phyloP scores from a whole-genome alignment of 805 yeast genomes.

The Hanseniaspora lachancei region DNA sequence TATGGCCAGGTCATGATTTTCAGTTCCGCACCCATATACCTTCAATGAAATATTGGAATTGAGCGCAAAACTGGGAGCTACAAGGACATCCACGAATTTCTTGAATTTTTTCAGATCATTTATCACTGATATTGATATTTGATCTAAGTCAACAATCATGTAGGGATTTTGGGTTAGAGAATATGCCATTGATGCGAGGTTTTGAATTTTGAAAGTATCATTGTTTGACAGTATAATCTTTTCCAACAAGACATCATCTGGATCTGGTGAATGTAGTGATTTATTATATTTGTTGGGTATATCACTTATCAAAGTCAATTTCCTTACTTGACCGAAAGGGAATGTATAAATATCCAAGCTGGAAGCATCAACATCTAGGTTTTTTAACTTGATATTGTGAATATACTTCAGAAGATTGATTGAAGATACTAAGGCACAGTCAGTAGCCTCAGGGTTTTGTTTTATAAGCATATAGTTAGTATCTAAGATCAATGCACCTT shows the following conservation, averaged over 20 bases:
- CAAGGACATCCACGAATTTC: neutral
- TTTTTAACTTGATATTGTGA: neutral
- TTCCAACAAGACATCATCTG: neutral
- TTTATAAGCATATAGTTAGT: neutral
- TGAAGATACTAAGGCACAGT: conserved; percentile 3
- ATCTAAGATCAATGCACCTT: neutral
- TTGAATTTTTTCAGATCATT: neutral
- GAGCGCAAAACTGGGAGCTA: neutral
- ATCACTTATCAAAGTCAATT: neutral
- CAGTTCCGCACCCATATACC: conserved; percentile 3
- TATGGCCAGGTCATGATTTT: neutral
- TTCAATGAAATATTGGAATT: neutral
- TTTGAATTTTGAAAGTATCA: neutral
- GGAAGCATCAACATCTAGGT: neutral
- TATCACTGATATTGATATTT: neutral
- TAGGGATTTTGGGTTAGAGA: neutral
- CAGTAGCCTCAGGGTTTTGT: neutral
- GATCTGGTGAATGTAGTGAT: neutral
- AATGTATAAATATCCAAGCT: neutral
- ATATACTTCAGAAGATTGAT: neutral
- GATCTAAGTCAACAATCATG: neutral
- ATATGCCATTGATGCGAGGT: neutral
- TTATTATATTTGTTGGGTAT: neutral
- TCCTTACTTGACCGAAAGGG: neutral
- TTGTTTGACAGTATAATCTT: neutral